A percentile compares a stretch with the other conserved stretches of the same genome.
Conservation (phyloP, 1,139 yeast genomes). For the Diutina rugosa region DNA sequence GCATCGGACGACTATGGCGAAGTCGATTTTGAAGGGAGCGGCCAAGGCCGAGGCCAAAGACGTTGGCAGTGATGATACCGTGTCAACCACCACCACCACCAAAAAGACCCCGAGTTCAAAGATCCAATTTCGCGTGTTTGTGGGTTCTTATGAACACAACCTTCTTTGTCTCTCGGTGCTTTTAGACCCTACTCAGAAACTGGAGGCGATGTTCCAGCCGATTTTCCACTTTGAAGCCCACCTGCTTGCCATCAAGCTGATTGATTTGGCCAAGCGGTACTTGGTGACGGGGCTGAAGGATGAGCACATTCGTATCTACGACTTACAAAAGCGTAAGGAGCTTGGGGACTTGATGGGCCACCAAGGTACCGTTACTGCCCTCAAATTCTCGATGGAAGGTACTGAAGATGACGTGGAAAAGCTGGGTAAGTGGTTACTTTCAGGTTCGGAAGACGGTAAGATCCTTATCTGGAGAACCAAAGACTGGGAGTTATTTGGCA, state of each 20-base stretch:
- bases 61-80: neutral
- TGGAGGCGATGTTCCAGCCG: slow-evolving; percentile 60
- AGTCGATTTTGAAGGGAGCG: neutral
- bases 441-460: slow-evolving; percentile 87
- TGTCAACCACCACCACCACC: neutral
- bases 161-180: slow-evolving; percentile 70
- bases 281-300: slow-evolving; percentile 93
- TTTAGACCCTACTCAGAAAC: slow-evolving; percentile 24
- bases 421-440: slow-evolving; percentile 74
- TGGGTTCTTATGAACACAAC: slow-evolving; percentile 94
- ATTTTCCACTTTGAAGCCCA: slow-evolving; percentile 95
- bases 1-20: neutral
- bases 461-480: slow-evolving; percentile 89
- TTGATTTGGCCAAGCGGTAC: slow-evolving; percentile 75
- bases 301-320: slow-evolving; percentile 90
- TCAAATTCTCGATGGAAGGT: slow-evolving; percentile 52
- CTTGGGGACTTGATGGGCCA: slow-evolving; percentile 84
- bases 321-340: slow-evolving; percentile 86
- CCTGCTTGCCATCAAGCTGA: slow-evolving; percentile 70
- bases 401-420: slow-evolving; percentile 10
- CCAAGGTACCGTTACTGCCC: slow-evolving; percentile 73
- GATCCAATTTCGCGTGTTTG: slow-evolving; percentile 58
- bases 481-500: slow-evolving; percentile 92
- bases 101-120: neutral
- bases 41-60: neutral